Evolutionary conservation across 441 rosid species (phyloP), one percentile per base, ranked within the genome.

Genomic region (Sinapis alba): DNA sequence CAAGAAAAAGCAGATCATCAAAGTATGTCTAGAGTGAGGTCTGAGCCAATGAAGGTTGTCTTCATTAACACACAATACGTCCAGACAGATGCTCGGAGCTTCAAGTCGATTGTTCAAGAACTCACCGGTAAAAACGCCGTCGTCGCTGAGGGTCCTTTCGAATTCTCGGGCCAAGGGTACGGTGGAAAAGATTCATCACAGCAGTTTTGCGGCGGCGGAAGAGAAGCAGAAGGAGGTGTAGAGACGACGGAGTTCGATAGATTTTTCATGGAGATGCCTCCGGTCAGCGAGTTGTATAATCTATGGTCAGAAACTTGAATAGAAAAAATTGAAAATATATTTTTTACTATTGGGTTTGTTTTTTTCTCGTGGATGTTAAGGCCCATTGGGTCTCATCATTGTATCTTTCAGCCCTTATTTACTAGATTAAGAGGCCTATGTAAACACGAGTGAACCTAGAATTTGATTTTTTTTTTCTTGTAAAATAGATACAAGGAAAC

Each of bases 81-180:
- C 1, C 75, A 83, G 65, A 84, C 89, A 20, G 89, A 86, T 74
- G 83, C 74, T 12, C 32, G 21, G 64, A 86, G 82, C 69, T 86
- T 86, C 76, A 86, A 86, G 72, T 69, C 86, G 0, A 80, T 84
- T 24, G 89, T 86, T 32, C 89, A 85, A 45, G 75, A 80, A 66
- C 78, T 85, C 74, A 85, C 89, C 0, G 89, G 89, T 7, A 83
- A 82, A 71, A 81, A 85, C 69, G 79, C 89, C 2, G 28, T 73
- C 62, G 78, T 78, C 21, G 66, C 62, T 13, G 62, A 18, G 21
- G 73, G 75, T 0, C 60, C 76, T 64, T 71, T 50, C 5, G 69
- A 79, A 2, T 62, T 23, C 32, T 19, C 78, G 23, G 71, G 71
- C 0, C 62, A 65, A 57, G 53, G 10, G 1, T 6, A 68, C 71